These are phyloP conservation scores for Fistulifera pelliculosa DNA, from an alignment of 108 stramenopile genomes.

Conservation along the genomic window DNA sequence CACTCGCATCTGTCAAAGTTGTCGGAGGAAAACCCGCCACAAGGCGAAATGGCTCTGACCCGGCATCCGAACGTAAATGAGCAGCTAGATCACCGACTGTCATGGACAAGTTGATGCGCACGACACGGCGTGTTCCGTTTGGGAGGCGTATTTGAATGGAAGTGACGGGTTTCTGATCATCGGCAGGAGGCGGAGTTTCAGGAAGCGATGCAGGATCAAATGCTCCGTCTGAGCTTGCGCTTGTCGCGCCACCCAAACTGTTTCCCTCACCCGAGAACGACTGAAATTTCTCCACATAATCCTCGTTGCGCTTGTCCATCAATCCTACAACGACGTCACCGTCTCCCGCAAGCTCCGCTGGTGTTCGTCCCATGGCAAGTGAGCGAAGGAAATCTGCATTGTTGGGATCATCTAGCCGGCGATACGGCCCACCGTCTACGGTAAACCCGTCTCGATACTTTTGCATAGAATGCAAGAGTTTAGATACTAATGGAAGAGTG, in stretches of 20 bases:
- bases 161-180: slow-evolving; percentile 38
- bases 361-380: slow-evolving; percentile 72
- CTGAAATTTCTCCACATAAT: slow-evolving; percentile 61
- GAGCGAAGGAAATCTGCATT: slow-evolving; percentile 81
- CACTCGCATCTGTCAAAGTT: slow-evolving; percentile 37
- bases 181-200: slow-evolving; percentile 17
- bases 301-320: slow-evolving; percentile 67
- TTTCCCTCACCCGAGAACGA: slow-evolving; percentile 43
- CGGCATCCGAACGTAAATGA: slow-evolving; percentile 21
- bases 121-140: slow-evolving; percentile 55
- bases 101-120: slow-evolving; percentile 35
- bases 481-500: neutral
- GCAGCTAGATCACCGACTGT: slow-evolving; percentile 45
- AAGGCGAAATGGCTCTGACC: slow-evolving; percentile 36
- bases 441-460: slow-evolving; percentile 87
- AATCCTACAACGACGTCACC: slow-evolving; percentile 63
- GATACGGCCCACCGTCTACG: slow-evolving; percentile 90
- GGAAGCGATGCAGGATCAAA: slow-evolving; percentile 36
- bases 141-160: slow-evolving; percentile 62
- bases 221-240: slow-evolving; percentile 22
- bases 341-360: slow-evolving; percentile 43
- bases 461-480: neutral
- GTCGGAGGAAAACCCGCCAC: slow-evolving; percentile 69
- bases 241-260: slow-evolving; percentile 14
- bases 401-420: slow-evolving; percentile 78